These are phyloP conservation scores for Penicillium herquei DNA, from an alignment of 495 filamentous ascomycete genomes.

Conservation along the genomic window DNA sequence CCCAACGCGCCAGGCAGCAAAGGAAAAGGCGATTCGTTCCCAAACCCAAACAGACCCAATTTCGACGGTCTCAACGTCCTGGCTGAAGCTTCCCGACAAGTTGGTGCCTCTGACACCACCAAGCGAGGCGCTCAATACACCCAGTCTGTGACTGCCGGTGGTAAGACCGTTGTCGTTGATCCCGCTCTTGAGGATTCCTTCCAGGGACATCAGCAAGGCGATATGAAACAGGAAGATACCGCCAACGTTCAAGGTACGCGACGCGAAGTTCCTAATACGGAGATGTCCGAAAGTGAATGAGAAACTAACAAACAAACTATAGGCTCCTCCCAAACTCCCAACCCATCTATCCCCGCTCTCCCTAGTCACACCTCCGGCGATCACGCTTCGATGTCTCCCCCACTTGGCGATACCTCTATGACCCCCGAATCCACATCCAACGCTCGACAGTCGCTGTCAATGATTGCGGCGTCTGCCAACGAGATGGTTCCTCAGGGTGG, in stretches of 20 bases:
- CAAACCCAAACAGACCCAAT: conserved; percentile 48
- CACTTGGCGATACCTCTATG: conserved; percentile 38
- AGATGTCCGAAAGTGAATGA: not conserved
- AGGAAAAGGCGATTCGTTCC: conserved; percentile 41
- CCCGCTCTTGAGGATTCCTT: conserved; percentile 47
- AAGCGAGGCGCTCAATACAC: conserved; percentile 44
- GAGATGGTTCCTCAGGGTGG: conserved; percentile 48
- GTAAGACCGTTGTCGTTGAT: conserved; percentile 49
- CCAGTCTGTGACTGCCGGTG: conserved; percentile 47
- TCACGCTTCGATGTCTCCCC: conserved; percentile 41
- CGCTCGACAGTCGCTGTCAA: conserved; percentile 46
- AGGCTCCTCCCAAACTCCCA: conserved; percentile 34
- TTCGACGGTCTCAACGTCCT: conserved; percentile 78
- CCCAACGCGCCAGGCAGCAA: conserved; percentile 9
- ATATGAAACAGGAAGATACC: conserved; percentile 28
- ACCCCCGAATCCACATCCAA: conserved; percentile 38
- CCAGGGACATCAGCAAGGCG: conserved; percentile 30
- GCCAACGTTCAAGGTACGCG: conserved; percentile 24
- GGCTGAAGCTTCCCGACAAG: conserved; percentile 77
- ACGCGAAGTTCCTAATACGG: not conserved
- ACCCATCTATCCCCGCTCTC: conserved; percentile 32
- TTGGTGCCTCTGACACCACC: conserved; percentile 49
- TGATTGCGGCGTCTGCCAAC: conserved; percentile 50
- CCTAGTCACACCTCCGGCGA: conserved; percentile 34
- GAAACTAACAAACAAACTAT: conserved; percentile 18